Base-by-base conservation (phyloP, 805 yeast genomes). In the Teunomyces funiuensis region DNA sequence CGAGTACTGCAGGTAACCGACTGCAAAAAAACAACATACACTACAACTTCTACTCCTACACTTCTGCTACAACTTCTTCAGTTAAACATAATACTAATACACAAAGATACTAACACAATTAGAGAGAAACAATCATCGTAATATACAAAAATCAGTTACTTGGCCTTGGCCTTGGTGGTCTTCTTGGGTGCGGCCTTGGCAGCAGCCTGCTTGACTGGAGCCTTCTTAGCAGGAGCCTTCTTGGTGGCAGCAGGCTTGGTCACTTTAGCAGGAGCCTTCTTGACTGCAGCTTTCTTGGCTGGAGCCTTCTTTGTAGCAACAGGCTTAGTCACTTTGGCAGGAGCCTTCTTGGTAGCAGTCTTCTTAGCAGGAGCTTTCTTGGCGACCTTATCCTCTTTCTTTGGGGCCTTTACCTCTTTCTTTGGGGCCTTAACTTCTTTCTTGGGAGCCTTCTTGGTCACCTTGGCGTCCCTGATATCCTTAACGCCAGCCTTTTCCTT, bases 401-500 rank as follows among this genome's bases (percentile, higher is more conserved):
- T 26, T 20, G 44, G 47, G 15, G 46, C 39, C 28, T 30, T n/a
- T n/a, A n/a, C n/a, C n/a, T n/a, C n/a, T n/a, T n/a, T 41, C 19
- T 43, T 26, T 20, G 43, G 28, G 13, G 41, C 46, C 33, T 47
- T 48, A 9, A 34, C 14, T 16, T 40, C 17, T 39, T 51, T 46
- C 28, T 57, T 43, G 31, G 57, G 49, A 27, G 60, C 50, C 51
- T 55, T 52, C 50, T 55, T 55, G 15, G 59, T 45, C 20, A 60
- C 49, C 15, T 58, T 55, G 29, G 53, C 54, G 46, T 61, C 57
- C 44, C 51, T 53, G 13, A 57, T 49, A 22, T 60, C 52, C 45
- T 54, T 54, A 7, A 23, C 37, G 13, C 13, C 37, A 4, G 30
- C 39, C 33, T 37, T 36, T 16, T 51, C 69, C 54, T 68, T 62